Percentiles rank a stretch among this genome's conserved stretches.
These are phyloP conservation scores for Evernia prunastri DNA, from an alignment of 495 filamentous ascomycete genomes.

Conservation along the genomic window DNA sequence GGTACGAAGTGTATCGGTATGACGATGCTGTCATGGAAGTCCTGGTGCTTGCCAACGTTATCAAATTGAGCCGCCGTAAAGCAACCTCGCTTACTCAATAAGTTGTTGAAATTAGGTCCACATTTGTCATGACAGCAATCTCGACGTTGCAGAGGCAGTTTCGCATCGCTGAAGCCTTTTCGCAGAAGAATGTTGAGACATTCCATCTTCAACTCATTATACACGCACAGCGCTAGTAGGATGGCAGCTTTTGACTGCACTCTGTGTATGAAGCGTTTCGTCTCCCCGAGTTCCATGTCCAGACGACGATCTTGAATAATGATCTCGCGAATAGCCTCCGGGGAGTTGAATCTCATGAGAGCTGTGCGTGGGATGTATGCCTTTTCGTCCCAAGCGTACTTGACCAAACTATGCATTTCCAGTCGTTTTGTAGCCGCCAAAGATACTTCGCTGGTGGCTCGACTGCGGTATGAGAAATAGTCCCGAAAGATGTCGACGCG, in stretches of 20 bases:
- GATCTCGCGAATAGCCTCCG: slow-evolving; percentile 4
- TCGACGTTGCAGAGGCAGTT: not conserved
- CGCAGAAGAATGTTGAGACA: slow-evolving; percentile 14
- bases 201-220: slow-evolving; percentile 1
- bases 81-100: not conserved
- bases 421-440: not conserved
- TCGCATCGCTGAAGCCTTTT: not conserved
- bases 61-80: not conserved
- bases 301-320: slow-evolving; percentile 4
- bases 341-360: slow-evolving; percentile 4
- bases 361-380: slow-evolving; percentile 13
- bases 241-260: not conserved
- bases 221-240: slow-evolving; percentile 11
- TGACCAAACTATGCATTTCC: slow-evolving; percentile 12
- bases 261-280: not conserved
- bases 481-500: slow-evolving; percentile 15
- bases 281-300: not conserved
- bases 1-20: not conserved
- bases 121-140: not conserved
- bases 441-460: not conserved
- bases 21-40: not conserved
- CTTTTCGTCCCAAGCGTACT: not conserved
- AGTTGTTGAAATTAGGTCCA: not conserved
- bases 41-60: not conserved
- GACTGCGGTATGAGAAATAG: slow-evolving; percentile 1